Evolutionary conservation across 768 basidiomycete species (phyloP).

Genomic region (Rhodocollybia butyracea): DNA sequence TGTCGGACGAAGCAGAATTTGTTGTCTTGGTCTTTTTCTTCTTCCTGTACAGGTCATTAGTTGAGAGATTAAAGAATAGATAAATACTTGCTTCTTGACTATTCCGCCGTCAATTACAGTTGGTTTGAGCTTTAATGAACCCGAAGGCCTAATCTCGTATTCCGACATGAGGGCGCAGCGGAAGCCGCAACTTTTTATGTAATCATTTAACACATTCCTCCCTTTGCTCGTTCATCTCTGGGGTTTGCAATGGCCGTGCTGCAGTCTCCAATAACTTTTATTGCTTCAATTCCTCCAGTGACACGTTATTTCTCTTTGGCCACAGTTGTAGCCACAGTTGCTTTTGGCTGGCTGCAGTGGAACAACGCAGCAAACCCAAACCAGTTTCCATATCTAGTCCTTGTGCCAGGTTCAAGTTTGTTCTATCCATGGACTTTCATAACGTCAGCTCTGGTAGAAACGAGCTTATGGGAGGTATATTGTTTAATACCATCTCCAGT

Average conservation of each 20-base stretch:
- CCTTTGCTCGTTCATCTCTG: constrained; percentile 9
- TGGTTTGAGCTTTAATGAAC: constrained; percentile 89
- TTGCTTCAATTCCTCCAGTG: constrained; percentile 73
- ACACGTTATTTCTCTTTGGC: constrained; percentile 69
- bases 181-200: not conserved
- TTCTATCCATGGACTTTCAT: constrained; percentile 93
- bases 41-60: constrained; percentile 61
- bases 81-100: constrained; percentile 68
- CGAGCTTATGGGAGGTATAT: constrained; percentile 76
- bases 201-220: constrained; percentile 4
- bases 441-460: constrained; percentile 87
- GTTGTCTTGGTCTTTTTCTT: constrained; percentile 73
- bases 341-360: constrained; percentile 68
- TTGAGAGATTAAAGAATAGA: constrained; percentile 10
- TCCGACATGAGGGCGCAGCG: constrained; percentile 58
- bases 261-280: constrained; percentile 64
- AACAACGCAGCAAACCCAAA: constrained; percentile 32
- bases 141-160: constrained; percentile 81
- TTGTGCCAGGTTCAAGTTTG: constrained; percentile 77
- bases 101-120: constrained; percentile 74
- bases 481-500: not conserved
- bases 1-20: constrained; percentile 41
- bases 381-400: constrained; percentile 64
- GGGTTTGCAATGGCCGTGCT: constrained; percentile 65
- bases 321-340: constrained; percentile 53